Evolutionary conservation across 805 yeast species (phyloP).

Genomic region (Metschnikowia peoriensis): DNA sequence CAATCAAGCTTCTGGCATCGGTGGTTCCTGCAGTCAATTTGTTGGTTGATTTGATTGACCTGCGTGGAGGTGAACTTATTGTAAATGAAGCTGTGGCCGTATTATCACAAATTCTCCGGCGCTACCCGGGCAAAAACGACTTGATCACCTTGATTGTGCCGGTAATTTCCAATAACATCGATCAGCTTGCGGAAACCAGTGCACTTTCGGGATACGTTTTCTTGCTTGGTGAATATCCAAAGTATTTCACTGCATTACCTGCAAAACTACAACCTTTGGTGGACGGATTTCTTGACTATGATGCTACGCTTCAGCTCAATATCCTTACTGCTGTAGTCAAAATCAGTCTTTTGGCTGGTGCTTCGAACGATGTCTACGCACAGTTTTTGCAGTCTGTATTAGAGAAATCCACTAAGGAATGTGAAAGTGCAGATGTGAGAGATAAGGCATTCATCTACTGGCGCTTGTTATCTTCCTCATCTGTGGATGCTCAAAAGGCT

Average conservation of each 20-base stretch:
- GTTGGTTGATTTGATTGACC: conserved; percentile 55
- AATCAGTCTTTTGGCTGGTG: conserved; percentile 32
- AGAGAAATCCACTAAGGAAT: conserved; percentile 59
- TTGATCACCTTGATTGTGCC: conserved; percentile 54
- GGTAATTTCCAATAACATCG: conserved; percentile 48
- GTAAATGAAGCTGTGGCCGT: conserved; percentile 61
- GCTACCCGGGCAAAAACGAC: conserved; percentile 54
- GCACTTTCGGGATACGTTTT: conserved; percentile 62
- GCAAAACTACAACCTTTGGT: conserved; percentile 46
- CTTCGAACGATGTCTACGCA: conserved; percentile 27
- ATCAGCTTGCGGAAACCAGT: conserved; percentile 47
- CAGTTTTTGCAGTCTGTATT: conserved; percentile 55
- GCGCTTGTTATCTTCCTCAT: conserved; percentile 62
- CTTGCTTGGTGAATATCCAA: conserved; percentile 70
- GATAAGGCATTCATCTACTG: conserved; percentile 79
- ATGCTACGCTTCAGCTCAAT: conserved; percentile 57
- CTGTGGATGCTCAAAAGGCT: conserved; percentile 43
- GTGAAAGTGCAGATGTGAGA: conserved; percentile 74
- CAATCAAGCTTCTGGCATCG: conserved; percentile 56
- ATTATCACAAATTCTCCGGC: conserved; percentile 63
- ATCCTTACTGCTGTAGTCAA: conserved; percentile 63
- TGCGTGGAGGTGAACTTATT: conserved; percentile 60
- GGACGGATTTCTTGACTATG: conserved; percentile 56
- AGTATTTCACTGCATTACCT: conserved; percentile 53
- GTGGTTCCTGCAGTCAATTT: conserved; percentile 60